phyloP scores from a whole-genome alignment of 148 eudicot species.

The Silene conica region DNA sequence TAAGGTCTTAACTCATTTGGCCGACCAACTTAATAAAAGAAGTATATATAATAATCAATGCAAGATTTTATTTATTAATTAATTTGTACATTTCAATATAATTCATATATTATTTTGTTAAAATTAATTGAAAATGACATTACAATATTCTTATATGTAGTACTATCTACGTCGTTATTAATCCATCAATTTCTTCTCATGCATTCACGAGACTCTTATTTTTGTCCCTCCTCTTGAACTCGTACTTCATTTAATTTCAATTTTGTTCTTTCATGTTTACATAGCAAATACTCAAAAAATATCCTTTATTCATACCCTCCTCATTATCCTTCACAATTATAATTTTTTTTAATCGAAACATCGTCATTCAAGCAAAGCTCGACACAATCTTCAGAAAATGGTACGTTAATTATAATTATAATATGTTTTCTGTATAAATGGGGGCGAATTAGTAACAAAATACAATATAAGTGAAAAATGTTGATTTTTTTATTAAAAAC shows the following conservation, averaged over 20 bases:
- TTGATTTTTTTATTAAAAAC: too few species aligned
- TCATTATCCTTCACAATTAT: background rate
- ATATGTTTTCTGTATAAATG: too few species aligned
- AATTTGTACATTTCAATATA: too few species aligned
- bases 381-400: background rate
- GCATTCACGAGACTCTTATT: background rate
- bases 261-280: background rate
- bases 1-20: background rate
- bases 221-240: background rate
- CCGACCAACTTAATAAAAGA: background rate
- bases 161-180: background rate
- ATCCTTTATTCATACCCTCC: background rate
- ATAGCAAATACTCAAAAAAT: too few species aligned
- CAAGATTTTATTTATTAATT: background rate
- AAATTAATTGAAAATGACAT: constrained; percentile 2
- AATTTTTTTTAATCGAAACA: background rate
- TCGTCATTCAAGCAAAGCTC: background rate
- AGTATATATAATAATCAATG: background rate
- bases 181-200: background rate
- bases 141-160: background rate
- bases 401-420: background rate
- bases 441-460: background rate
- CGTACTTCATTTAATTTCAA: background rate
- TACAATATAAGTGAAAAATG: too few species aligned
- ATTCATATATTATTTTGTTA: too few species aligned